phyloP scores from a whole-genome alignment of 2,329 filamentous ascomycete genomes.

The Catunica adiposa region DNA sequence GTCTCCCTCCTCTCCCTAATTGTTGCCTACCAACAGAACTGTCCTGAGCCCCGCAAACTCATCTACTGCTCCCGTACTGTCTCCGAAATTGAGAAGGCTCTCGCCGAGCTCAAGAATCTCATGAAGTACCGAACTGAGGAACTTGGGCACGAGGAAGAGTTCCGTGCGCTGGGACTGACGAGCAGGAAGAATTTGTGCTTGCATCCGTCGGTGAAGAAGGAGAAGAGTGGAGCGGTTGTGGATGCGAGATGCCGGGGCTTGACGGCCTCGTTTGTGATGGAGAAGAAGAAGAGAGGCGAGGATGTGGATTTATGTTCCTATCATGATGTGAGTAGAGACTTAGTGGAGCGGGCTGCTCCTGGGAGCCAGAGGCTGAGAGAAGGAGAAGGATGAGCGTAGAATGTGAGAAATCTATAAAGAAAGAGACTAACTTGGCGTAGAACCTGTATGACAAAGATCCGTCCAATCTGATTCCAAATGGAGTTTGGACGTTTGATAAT shows the following conservation, averaged over 20 bases:
- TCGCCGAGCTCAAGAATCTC: conserved; percentile 75
- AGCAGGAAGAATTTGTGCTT: conserved; percentile 95
- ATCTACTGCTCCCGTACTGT: conserved; percentile 99
- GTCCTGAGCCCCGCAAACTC: conserved; percentile 83
- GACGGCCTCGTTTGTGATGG: conserved; percentile 91
- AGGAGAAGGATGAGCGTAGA: too few species aligned
- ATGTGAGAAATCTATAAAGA: too few species aligned
- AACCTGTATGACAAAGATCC: conserved; percentile 91
- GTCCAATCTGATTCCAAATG: conserved; percentile 84
- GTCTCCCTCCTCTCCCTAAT: conserved; percentile 90
- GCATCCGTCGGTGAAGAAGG: conserved; percentile 86
- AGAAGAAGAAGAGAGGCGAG: conserved; percentile 91
- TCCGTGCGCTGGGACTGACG: conserved; percentile 77
- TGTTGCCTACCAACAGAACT: conserved; percentile 87
- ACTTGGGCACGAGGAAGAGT: conserved; percentile 83
- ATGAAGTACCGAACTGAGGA: conserved; percentile 91
- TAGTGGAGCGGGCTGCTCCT: background rate
- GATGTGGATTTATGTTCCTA: conserved; percentile 90
- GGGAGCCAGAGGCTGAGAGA: too few species aligned
- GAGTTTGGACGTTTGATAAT: conserved; percentile 88
- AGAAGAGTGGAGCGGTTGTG: conserved; percentile 87
- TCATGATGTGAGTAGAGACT: conserved; percentile 59
- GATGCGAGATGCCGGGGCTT: conserved; percentile 92
- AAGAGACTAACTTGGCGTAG: conserved; percentile 26
- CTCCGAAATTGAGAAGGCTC: conserved; percentile 97